Evolutionary conservation across 352 stramenopile species (phyloP).

Genomic region (Globisporangium takayamanum): DNA sequence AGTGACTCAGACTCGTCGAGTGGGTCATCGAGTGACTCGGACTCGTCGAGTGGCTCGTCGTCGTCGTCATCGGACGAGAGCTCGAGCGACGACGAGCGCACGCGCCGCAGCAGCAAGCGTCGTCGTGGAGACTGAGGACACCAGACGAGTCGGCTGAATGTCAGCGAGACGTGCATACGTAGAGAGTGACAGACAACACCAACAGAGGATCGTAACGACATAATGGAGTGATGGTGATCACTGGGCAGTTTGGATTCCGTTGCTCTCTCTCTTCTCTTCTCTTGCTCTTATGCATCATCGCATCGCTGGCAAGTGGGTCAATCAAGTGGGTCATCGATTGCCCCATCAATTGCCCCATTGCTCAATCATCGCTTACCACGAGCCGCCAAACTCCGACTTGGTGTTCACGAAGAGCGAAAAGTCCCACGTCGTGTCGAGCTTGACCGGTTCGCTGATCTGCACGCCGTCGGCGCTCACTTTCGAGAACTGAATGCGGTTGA

Average conservation of each 20-base stretch:
- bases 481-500: constrained; percentile 97
- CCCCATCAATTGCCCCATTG: neutral
- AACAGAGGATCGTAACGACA: neutral
- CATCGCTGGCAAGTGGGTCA: no score
- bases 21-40: constrained; percentile 1
- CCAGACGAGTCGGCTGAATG: neutral
- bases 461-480: constrained; percentile 89
- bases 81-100: constrained; percentile 12
- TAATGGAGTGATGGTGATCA: neutral
- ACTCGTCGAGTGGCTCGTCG: constrained; percentile 18
- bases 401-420: constrained; percentile 82
- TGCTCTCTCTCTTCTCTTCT: no score
- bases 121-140: constrained; percentile 30
- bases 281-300: no score
- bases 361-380: constrained; percentile 53
- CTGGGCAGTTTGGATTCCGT: no score
- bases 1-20: constrained; percentile 3
- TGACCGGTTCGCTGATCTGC: constrained; percentile 91
- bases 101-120: constrained; percentile 25
- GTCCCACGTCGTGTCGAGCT: constrained; percentile 95
- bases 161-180: neutral
- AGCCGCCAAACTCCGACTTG: constrained; percentile 86
- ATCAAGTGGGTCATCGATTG: no score
- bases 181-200: neutral
- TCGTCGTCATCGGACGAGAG: constrained; percentile 16